A percentile compares a stretch with the other conserved stretches of the same genome.
phyloP scores from a whole-genome alignment of 78 protist species.

The Reticulomyxa filosa region DNA sequence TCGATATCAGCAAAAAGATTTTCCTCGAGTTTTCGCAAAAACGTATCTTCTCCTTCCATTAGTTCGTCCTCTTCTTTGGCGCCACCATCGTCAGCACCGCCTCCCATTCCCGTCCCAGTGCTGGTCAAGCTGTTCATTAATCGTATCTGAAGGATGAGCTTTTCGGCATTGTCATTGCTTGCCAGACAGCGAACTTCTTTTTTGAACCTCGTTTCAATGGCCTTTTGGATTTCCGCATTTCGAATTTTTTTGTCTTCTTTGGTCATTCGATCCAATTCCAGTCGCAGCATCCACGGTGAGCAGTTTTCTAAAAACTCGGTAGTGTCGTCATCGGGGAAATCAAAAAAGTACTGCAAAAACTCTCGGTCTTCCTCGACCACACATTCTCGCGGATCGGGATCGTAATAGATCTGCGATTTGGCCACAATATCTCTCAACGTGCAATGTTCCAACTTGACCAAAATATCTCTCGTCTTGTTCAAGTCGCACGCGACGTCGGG shows the following conservation, averaged over 20 bases:
- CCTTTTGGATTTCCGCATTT: constrained; percentile 34
- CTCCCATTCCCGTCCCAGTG: not conserved
- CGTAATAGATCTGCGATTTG: constrained; percentile 71
- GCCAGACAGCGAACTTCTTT: constrained; percentile 30
- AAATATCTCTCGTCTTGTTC: not conserved
- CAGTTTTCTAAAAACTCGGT: not conserved
- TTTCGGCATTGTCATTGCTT: constrained; percentile 62
- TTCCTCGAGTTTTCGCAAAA: constrained; percentile 39
- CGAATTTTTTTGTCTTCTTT: constrained; percentile 38
- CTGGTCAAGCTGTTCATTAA: not conserved
- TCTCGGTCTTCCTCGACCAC: constrained; percentile 53
- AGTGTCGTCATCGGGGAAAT: constrained; percentile 26
- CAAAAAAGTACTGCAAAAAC: constrained; percentile 41
- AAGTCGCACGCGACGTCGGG: not conserved
- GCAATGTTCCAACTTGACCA: constrained; percentile 46
- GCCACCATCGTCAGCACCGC: not conserved
- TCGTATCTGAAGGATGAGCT: constrained; percentile 16
- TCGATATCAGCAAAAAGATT: constrained; percentile 29
- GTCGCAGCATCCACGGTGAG: constrained; percentile 67
- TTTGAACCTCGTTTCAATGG: constrained; percentile 29
- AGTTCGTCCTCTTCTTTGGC: constrained; percentile 9
- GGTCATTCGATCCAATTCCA: constrained; percentile 42
- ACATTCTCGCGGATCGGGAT: constrained; percentile 65
- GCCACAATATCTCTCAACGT: constrained; percentile 42
- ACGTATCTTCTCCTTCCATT: constrained; percentile 25